Evolutionary conservation across 257 asterid genomes (phyloP).

Genomic region (Solanum ossicruentum): DNA sequence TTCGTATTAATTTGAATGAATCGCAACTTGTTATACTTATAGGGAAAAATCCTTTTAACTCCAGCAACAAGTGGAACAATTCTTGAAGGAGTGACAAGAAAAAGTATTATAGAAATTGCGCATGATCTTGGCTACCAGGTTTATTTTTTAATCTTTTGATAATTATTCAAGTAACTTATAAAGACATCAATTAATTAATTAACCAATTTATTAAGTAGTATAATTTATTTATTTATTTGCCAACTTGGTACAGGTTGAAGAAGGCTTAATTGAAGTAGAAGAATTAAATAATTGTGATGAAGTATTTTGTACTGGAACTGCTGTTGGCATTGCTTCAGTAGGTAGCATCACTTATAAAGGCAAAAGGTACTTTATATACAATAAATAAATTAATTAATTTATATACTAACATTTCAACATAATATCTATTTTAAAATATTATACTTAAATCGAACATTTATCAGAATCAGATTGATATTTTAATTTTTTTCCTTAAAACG

Average conservation of each 20-base stretch:
- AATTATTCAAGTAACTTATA: not conserved
- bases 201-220: not conserved
- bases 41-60: conserved; percentile 52
- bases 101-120: conserved; percentile 64
- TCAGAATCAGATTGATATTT: too few relatives aligned
- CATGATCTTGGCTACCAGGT: conserved; percentile 50
- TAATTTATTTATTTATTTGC: too few relatives aligned
- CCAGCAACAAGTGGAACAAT: conserved; percentile 69
- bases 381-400: not conserved
- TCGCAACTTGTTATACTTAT: not conserved
- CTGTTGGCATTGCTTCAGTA: conserved; percentile 67
- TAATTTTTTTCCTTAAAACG: too few relatives aligned
- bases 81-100: conserved; percentile 63
- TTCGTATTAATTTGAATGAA: too few relatives aligned
- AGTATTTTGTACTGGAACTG: conserved; percentile 93
- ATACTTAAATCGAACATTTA: too few relatives aligned
- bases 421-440: too few relatives aligned
- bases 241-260: conserved; percentile 37
- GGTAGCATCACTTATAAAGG: conserved; percentile 58
- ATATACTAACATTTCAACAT: not conserved
- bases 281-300: conserved; percentile 56
- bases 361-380: conserved; percentile 22
- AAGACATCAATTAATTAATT: not conserved
- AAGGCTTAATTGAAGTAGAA: conserved; percentile 43
- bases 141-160: not conserved